Base-by-base conservation (phyloP, 208 protist genomes). In the Perkinsela sp. region DNA sequence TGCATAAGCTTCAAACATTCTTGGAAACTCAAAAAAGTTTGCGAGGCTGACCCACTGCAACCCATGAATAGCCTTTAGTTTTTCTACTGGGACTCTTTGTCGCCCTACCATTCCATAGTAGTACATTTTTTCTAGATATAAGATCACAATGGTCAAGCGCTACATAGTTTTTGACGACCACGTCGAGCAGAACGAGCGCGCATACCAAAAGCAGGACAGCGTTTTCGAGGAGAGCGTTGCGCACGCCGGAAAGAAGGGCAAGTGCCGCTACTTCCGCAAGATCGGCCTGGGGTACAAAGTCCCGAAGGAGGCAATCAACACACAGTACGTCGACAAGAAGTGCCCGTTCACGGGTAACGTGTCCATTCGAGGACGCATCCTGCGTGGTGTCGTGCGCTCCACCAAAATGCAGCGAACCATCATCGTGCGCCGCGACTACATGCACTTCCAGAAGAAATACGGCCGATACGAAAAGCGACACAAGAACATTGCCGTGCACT, bases 381-480 rank as follows among this genome's bases (percentile, higher is more conserved):
- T 99, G 32, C 85, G 82, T 70, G 97, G 97, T 75, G 79, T 96
- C 71, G 94, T 99, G 67, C 82, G 94, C 76, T 94, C 92, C 69
- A 93, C 77, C 75, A 98, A 99, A 85, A 99, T 99, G 96, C 83
- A 95, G 72, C 83, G 93, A 77, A 97, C 95, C 57, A 88, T 97
- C 75, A 85, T 98, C 73, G 91, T 99, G 79, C 93, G 96, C 77
- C 90, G 96, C 77, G 94, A 99, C 82, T 99, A 99, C 84, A 92
- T 99, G 68, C 97, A 99, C 87, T 99, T 96, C 87, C 90, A 99
- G 81, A 86, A 86, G 74, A 99, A 99, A 89, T 99, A 99, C 90
- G 96, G 98, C 85, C 87, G 97, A 80, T 99, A 96, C 85, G 96
- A 99, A 87, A 99, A 99, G 93, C 91, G 96, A 75, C 97, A 99